Conservation (phyloP, 495 filamentous ascomycete genomes). For the Neurospora sublineolata region DNA sequence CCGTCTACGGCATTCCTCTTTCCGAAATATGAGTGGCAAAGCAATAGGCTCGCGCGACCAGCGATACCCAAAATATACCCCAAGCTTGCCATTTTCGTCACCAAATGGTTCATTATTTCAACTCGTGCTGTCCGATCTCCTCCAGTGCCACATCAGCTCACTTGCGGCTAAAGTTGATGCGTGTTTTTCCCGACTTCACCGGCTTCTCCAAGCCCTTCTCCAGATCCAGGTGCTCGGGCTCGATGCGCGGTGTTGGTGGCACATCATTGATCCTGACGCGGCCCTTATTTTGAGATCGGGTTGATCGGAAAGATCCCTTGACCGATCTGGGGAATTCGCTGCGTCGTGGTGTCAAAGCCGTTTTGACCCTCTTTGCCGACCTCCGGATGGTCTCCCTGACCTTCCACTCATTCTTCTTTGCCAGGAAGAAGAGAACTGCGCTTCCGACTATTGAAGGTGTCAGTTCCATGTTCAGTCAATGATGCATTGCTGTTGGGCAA, state of each 20-base stretch:
- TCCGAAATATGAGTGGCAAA: neutral
- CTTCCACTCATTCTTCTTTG: conserved; percentile 48
- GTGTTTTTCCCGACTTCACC: conserved; percentile 19
- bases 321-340: conserved; percentile 43
- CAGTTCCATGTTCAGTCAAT: neutral
- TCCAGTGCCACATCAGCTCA: neutral
- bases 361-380: conserved; percentile 41
- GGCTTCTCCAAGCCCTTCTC: conserved; percentile 37
- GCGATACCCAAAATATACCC: neutral
- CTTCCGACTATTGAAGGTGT: conserved; percentile 28
- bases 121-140: neutral
- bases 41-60: neutral
- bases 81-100: neutral
- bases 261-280: conserved; percentile 33
- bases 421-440: conserved; percentile 40
- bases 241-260: conserved; percentile 38
- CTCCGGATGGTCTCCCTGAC: conserved; percentile 40
- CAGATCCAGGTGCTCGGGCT: conserved; percentile 29
- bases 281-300: conserved; percentile 14
- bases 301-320: conserved; percentile 23
- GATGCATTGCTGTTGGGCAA: neutral
- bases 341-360: conserved; percentile 41
- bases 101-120: neutral
- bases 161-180: conserved; percentile 24
- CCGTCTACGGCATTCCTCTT: neutral